A percentile compares a stretch with the other conserved stretches of the same genome.
Conservation (phyloP, 2,329 filamentous ascomycete genomes). For the Magnaporthiopsis incrustans region DNA sequence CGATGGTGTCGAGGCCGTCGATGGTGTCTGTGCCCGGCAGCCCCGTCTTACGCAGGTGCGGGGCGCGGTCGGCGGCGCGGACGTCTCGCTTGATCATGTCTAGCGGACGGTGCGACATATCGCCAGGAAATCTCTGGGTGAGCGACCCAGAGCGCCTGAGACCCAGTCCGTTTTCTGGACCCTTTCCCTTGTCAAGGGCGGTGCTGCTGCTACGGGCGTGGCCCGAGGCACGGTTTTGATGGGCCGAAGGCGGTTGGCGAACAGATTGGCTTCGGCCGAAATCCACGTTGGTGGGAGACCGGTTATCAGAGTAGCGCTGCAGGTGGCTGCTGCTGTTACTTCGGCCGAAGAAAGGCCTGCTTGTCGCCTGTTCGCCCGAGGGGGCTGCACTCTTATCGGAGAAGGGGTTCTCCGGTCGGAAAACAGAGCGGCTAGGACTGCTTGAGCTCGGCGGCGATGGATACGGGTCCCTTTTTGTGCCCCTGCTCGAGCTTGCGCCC, state of each 20-base stretch:
- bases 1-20: slow-evolving; percentile 64
- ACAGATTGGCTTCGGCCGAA: slow-evolving; percentile 14
- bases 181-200: slow-evolving; percentile 9
- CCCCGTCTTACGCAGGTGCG: slow-evolving; percentile 53
- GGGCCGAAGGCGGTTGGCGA: slow-evolving; percentile 1
- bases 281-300: slow-evolving; percentile 10
- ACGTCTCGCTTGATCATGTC: slow-evolving; percentile 57
- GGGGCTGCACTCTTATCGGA: slow-evolving; percentile 18
- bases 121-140: slow-evolving; percentile 52
- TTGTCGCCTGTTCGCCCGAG: not conserved
- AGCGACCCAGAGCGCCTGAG: slow-evolving; percentile 34
- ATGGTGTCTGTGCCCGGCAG: slow-evolving; percentile 67
- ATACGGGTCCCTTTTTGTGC: slow-evolving; percentile 11
- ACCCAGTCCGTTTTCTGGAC: slow-evolving; percentile 1
- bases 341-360: slow-evolving; percentile 12
- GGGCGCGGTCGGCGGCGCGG: slow-evolving; percentile 56
- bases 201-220: slow-evolving; percentile 16
- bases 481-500: slow-evolving; percentile 15
- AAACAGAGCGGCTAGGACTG: slow-evolving; percentile 39
- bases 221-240: not conserved
- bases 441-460: slow-evolving; percentile 47
- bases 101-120: slow-evolving; percentile 57
- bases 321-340: slow-evolving; percentile 13
- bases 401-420: slow-evolving; percentile 38
- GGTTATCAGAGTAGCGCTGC: not conserved